phyloP scores from a whole-genome alignment of 768 basidiomycete species.

The Termitomyces sp. region DNA sequence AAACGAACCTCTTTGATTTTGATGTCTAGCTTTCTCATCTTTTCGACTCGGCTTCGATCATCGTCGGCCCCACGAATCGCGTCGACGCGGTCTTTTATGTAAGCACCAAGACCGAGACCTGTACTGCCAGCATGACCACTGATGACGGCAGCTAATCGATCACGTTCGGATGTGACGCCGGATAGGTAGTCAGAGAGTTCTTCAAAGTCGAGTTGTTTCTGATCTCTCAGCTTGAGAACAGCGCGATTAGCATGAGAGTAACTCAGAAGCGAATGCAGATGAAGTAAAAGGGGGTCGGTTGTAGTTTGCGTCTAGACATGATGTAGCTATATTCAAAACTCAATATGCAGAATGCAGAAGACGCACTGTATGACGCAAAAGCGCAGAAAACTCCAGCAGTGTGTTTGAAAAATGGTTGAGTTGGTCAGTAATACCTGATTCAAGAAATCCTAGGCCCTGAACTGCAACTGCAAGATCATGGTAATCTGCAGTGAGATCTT shows the following conservation, averaged over 20 bases:
- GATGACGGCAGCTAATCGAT: conserved; percentile 86
- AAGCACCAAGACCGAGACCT: conserved; percentile 82
- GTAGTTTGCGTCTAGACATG: conserved; percentile 77
- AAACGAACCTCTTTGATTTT: conserved; percentile 90
- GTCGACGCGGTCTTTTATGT: conserved; percentile 91
- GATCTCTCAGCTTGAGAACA: conserved; percentile 94
- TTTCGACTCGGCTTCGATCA: conserved; percentile 88
- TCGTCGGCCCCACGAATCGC: conserved; percentile 90
- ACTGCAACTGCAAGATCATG: conserved; percentile 95
- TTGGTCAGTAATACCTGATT: conserved; percentile 97
- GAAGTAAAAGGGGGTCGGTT: conserved; percentile 86
- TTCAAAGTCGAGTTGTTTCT: conserved; percentile 98
- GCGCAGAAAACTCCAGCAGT: conserved; percentile 89
- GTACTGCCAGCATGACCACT: conserved; percentile 85
- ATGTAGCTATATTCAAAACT: neutral
- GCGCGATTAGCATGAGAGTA: conserved; percentile 91
- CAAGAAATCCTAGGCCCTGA: conserved; percentile 95
- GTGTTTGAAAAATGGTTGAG: conserved; percentile 97
- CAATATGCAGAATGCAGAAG: conserved; percentile 1
- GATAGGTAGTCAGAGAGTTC: conserved; percentile 94
- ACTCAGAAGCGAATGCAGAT: conserved; percentile 88
- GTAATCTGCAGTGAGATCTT: conserved; percentile 97
- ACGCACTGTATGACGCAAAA: conserved; percentile 78
- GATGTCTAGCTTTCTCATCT: conserved; percentile 86
- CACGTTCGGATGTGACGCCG: conserved; percentile 89